These are phyloP conservation scores for Scutellaria galericulata DNA, from an alignment of 257 asterid species.

Conservation along the genomic window DNA sequence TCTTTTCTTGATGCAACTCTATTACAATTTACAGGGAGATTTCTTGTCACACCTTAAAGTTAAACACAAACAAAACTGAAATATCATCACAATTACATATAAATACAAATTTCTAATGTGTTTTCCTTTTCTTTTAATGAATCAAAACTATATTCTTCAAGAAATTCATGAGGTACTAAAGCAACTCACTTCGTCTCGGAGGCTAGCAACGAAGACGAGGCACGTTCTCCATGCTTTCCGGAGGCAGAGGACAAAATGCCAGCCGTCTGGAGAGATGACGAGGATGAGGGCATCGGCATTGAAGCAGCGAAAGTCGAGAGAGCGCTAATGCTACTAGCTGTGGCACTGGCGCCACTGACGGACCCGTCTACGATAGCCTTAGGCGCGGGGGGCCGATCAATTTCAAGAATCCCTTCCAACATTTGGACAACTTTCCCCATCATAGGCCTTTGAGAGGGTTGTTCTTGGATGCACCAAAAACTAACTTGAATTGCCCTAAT, in stretches of 20 bases:
- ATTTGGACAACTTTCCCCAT: conserved; percentile 94
- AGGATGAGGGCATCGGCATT: conserved; percentile 58
- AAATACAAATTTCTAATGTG: conserved; percentile 4
- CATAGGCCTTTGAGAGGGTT: conserved; percentile 84
- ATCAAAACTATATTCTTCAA: too few relatives aligned
- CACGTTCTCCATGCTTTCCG: conserved; percentile 46
- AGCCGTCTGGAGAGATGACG: conserved; percentile 54
- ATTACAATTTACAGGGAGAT: conserved; percentile 22
- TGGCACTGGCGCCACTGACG: conserved; percentile 48
- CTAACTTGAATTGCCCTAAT: conserved; percentile 57
- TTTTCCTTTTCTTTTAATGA: too few relatives aligned
- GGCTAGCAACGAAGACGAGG: conserved; percentile 50
- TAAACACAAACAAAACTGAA: neutral
- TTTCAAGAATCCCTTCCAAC: conserved; percentile 76
- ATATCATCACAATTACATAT: conserved; percentile 10
- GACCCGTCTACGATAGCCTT: conserved; percentile 62
- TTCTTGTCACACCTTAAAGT: conserved; percentile 1
- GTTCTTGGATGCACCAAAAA: conserved; percentile 93
- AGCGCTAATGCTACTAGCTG: conserved; percentile 52
- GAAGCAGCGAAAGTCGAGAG: conserved; percentile 59
- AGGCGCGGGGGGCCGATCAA: conserved; percentile 71
- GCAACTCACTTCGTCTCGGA: conserved; percentile 30
- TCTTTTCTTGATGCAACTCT: conserved; percentile 26
- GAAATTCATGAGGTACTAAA: too few relatives aligned
- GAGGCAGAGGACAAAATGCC: conserved; percentile 50